Evolutionary conservation across 2,329 filamentous ascomycete genomes (phyloP), one percentile per base, ranked within the genome.

Genomic region (Alternaria infectoria): DNA sequence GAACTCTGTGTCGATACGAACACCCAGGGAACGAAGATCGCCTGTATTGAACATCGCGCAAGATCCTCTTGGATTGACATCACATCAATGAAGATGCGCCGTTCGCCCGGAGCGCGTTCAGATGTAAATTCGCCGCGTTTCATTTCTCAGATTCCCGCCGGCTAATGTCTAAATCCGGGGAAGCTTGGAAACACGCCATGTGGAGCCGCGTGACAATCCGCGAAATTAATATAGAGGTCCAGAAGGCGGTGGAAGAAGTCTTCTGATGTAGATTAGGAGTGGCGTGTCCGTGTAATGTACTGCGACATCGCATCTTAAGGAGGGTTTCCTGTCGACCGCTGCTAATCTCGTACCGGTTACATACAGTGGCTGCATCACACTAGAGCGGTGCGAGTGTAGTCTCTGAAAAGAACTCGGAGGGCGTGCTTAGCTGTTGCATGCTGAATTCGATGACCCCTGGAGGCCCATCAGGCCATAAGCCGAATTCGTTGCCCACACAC

Each of bases 101-200:
- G 49, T 73, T 69, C 58, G 64, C 61, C 70, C 70, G 66, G 66
- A 21, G 21, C 30, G n/a, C 46, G 59, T 58, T 50, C 49, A 54
- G 6, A 49, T 25, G 15, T 43, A 54, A 45, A 61, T 30, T 59
- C 47, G 49, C 54, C 45, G 40, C 25, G 45, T 28, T 13, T 28
- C 49, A 52, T 59, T 40, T 52, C 51, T 25, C 28, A 43, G 32
- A 64, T 57, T 69, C 58, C 73, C 73, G 66, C 68, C 72, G 73
- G 73, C 58, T 75, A 75, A 75, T 21, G 21, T 50, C n/a, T 25
- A 30, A 26, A 43, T 54, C 60, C 32, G 61, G 57, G 49, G 57
- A 60, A 58, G 54, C 56, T 59, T 63, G 60, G 56, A 52, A 44
- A 44, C 15, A 45, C 56, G 50, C 60, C 50, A 55, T 28, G 60